Percentiles rank a stretch among this genome's conserved stretches.
Conservation (phyloP, 1,139 yeast species). For the Wickerhamiella pararugosa region DNA sequence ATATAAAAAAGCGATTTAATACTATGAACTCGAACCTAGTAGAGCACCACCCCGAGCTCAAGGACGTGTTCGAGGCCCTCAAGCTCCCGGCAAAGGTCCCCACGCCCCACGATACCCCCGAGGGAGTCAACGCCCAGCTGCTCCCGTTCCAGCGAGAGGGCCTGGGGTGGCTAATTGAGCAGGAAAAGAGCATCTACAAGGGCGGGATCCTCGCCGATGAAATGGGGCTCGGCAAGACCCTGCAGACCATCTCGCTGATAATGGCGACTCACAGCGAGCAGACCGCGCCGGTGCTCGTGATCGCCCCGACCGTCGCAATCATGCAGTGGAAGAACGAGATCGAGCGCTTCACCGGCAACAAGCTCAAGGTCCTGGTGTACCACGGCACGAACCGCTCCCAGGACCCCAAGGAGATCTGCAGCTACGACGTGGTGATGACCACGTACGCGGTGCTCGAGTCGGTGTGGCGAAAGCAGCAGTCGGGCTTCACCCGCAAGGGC, state of each 20-base stretch:
- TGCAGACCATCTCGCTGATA: constrained; percentile 80
- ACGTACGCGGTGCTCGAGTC: constrained; percentile 88
- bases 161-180: constrained; percentile 69
- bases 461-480: constrained; percentile 62
- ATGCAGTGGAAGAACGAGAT: constrained; percentile 98
- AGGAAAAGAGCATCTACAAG: constrained; percentile 61
- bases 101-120: constrained; percentile 55
- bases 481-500: constrained; percentile 64
- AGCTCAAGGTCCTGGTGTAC: constrained; percentile 49
- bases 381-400: constrained; percentile 74
- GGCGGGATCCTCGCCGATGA: constrained; percentile 98
- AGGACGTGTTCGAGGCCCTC: constrained; percentile 54
- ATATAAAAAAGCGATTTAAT: constrained; percentile 13
- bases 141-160: constrained; percentile 93
- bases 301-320: constrained; percentile 94
- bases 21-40: constrained; percentile 42
- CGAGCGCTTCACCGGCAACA: constrained; percentile 61
- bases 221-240: constrained; percentile 99
- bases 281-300: constrained; percentile 67
- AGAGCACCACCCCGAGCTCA: constrained; percentile 64
- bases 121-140: constrained; percentile 53
- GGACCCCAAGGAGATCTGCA: constrained; percentile 38
- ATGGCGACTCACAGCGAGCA: constrained; percentile 39
- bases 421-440: constrained; percentile 72
- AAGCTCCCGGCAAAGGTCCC: constrained; percentile 35